Percentiles rank a stretch among this genome's conserved stretches.
phyloP scores from a whole-genome alignment of 805 yeast species.

The Saccharomycopsis selenospora region DNA sequence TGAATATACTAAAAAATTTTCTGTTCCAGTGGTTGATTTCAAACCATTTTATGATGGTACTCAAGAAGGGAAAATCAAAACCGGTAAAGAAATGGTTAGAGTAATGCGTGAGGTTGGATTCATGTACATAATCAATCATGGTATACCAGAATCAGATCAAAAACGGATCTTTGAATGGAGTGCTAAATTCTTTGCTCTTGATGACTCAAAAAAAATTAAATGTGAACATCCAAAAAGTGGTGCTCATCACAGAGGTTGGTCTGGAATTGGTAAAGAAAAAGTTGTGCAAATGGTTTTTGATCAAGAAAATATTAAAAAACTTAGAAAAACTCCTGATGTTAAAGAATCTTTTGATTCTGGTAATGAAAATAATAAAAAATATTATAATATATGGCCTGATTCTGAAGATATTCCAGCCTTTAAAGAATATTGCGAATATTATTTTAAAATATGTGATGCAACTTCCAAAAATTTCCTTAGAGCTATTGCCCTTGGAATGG shows the following conservation, averaged over 20 bases:
- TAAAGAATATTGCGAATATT: constrained; percentile 23
- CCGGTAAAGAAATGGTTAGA: constrained; percentile 25
- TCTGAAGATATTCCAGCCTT: constrained; percentile 25
- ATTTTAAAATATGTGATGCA: constrained; percentile 20
- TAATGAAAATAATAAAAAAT: constrained; percentile 21
- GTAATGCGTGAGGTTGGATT: constrained; percentile 26
- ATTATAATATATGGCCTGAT: constrained; percentile 27
- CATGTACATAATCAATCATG: constrained; percentile 25
- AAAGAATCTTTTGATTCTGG: constrained; percentile 28
- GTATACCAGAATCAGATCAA: constrained; percentile 21
- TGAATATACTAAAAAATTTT: not conserved
- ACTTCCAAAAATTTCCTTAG: constrained; percentile 21
- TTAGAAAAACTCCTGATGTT: constrained; percentile 26
- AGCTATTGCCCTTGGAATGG: constrained; percentile 26
- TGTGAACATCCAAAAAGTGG: constrained; percentile 26
- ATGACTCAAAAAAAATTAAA: constrained; percentile 20
- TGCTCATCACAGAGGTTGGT: constrained; percentile 28
- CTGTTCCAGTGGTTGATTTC: constrained; percentile 29
- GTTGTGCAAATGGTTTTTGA: constrained; percentile 27
- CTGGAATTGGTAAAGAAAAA: constrained; percentile 26
- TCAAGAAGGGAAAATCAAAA: constrained; percentile 22
- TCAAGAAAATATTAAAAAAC: constrained; percentile 20
- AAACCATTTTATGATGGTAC: constrained; percentile 25
- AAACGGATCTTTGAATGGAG: constrained; percentile 25
- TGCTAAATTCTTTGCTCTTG: constrained; percentile 21